Conservation (phyloP, 257 asterid genomes). For the Solanum chiquidenum region DNA sequence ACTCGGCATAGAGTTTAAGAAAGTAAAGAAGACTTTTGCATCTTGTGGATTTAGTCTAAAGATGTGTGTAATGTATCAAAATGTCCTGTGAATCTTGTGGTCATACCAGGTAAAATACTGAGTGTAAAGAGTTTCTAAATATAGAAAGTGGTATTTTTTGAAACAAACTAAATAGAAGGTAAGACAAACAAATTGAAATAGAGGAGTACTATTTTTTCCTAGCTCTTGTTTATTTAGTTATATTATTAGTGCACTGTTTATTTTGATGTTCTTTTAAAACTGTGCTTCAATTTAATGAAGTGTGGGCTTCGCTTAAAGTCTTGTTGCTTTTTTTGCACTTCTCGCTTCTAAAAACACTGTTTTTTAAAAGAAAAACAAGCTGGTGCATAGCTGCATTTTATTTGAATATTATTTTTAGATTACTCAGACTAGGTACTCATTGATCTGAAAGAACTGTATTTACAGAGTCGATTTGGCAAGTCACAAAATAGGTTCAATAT, state of each 20-base stretch:
- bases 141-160: background rate
- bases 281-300: background rate
- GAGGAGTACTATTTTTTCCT: background rate
- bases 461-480: background rate
- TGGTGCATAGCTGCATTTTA: background rate
- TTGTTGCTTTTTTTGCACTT: background rate
- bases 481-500: background rate
- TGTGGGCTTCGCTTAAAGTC: background rate
- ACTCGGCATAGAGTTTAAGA: background rate
- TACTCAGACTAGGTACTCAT: background rate
- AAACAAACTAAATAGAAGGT: background rate
- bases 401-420: background rate
- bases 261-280: background rate
- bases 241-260: background rate
- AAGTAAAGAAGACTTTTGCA: background rate
- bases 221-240: background rate
- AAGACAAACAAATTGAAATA: background rate
- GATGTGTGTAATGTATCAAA: background rate
- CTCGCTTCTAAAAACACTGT: background rate
- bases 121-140: background rate
- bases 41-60: background rate
- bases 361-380: background rate
- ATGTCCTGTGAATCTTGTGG: background rate
- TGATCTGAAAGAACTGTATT: background rate
- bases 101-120: background rate